Evolutionary conservation across 2,329 filamentous ascomycete genomes (phyloP).

Genomic region (Onygenales sp.): DNA sequence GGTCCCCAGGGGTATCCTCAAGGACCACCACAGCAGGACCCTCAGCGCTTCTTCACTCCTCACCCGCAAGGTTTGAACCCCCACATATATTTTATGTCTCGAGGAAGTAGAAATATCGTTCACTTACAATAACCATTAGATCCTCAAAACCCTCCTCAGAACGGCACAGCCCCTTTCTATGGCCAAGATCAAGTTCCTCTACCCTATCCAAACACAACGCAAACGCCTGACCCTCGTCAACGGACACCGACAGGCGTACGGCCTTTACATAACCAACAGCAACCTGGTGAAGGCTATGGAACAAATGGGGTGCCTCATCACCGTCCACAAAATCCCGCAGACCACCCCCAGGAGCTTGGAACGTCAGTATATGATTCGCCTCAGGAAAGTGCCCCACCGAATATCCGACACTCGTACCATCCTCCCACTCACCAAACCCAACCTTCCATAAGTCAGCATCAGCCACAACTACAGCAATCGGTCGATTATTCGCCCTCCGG

Average conservation of each 20-base stretch:
- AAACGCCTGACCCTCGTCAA: slow-evolving; percentile 32
- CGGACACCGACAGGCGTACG: slow-evolving; percentile 25
- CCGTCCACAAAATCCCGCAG: slow-evolving; percentile 59
- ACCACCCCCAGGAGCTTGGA: slow-evolving; percentile 66
- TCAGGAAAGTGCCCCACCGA: slow-evolving; percentile 34
- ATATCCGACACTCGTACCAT: slow-evolving; percentile 26
- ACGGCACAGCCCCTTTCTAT: slow-evolving; percentile 55
- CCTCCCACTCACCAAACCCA: slow-evolving; percentile 15
- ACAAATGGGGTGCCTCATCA: slow-evolving; percentile 32
- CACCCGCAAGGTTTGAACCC: slow-evolving; percentile 28
- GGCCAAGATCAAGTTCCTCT: slow-evolving; percentile 45
- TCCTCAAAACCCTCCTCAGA: slow-evolving; percentile 32
- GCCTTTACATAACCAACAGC: slow-evolving; percentile 37
- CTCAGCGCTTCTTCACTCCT: slow-evolving; percentile 61
- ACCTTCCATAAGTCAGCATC: slow-evolving; percentile 20
- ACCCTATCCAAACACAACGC: slow-evolving; percentile 27
- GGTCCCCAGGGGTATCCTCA: slow-evolving; percentile 25
- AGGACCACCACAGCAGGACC: slow-evolving; percentile 43
- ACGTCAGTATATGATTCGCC: slow-evolving; percentile 71
- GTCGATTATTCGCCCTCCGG: slow-evolving; percentile 30
- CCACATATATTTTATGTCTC: slow-evolving; percentile 34
- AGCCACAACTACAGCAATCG: slow-evolving; percentile 16
- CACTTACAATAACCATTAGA: slow-evolving; percentile 32
- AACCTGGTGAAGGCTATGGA: slow-evolving; percentile 39
- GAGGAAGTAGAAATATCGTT: slow-evolving; percentile 17